phyloP scores from a whole-genome alignment of 306 rosid genomes.

The Ziziphus jujuba region DNA sequence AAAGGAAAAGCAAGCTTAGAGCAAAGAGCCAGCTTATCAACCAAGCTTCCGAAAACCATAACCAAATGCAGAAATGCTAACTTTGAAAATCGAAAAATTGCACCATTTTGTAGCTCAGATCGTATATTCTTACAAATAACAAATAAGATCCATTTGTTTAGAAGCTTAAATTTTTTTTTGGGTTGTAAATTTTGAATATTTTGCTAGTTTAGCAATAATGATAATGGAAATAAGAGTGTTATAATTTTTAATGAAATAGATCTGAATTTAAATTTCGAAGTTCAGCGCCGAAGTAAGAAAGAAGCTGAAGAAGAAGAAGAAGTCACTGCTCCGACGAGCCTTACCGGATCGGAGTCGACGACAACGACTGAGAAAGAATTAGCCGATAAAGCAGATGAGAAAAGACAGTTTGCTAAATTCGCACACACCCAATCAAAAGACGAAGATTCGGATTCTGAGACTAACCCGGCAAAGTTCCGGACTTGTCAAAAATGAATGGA shows the following conservation, averaged over 20 bases:
- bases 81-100: no score
- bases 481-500: neutral
- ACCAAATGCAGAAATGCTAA: neutral
- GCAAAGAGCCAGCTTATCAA: neutral
- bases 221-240: neutral
- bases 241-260: neutral
- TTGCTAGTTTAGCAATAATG: neutral
- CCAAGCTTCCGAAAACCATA: neutral
- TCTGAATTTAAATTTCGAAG: no score
- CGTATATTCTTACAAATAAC: no score
- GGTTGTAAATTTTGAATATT: neutral
- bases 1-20: neutral
- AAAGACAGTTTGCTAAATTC: neutral
- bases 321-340: neutral
- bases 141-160: conserved; percentile 3
- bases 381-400: no score
- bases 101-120: no score
- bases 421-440: neutral
- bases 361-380: conserved; percentile 3
- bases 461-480: conserved; percentile 1
- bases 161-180: conserved; percentile 1
- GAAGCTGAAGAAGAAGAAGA: neutral
- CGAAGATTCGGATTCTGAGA: conserved; percentile 4
- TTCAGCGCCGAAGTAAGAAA: no score
- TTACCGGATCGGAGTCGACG: conserved; percentile 18